Base-by-base conservation (phyloP, 495 filamentous ascomycete genomes). In the Recurvomyces mirabilis region DNA sequence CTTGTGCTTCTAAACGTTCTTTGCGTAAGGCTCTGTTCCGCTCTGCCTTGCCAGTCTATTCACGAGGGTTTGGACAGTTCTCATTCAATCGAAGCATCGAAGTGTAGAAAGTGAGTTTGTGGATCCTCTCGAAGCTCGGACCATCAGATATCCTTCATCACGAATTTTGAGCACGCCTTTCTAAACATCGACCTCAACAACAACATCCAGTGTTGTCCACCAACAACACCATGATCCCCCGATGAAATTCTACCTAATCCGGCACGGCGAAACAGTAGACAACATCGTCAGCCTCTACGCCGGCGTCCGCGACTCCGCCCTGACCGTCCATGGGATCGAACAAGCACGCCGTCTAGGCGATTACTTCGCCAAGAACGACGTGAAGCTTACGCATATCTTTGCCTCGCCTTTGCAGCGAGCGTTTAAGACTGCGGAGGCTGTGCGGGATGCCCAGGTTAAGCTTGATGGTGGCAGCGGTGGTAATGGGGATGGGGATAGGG, bases 181-280 rank as follows among this genome's bases (percentile, higher is more conserved):
- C 21, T 2, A 9, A 55, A 22, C 23, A 1, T 12, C 36, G 1
- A n/a, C n/a, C n/a, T n/a, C n/a, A n/a, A n/a, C n/a, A n/a, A n/a
- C n/a, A n/a, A n/a, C n/a, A n/a, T n/a, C n/a, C n/a, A n/a, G n/a
- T n/a, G n/a, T n/a, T n/a, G n/a, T 40, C 13, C 19, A 5, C 12
- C 7, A 30, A 2, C 36, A 49, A n/a, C n/a, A 7, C 4, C 17
- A 40, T 35, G 43, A 29, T 21, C 5, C 5, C 29, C 20, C 10
- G 35, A 81, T 91, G 82, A 75, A 69, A 58, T 62, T 94, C 34
- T 73, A 84, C 57, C 73, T 94, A 37, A 78, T 91, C 47, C 75
- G 87, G 39, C 87, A 94, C 65, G 87, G 79, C 46, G 87, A 94
- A 62, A 88, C 87, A 3, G 79, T 88, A 32, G 79, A 91, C 61